These are phyloP conservation scores for Melampsora larici-populina DNA, from an alignment of 1,284 basidiomycete genomes.

Conservation along the genomic window DNA sequence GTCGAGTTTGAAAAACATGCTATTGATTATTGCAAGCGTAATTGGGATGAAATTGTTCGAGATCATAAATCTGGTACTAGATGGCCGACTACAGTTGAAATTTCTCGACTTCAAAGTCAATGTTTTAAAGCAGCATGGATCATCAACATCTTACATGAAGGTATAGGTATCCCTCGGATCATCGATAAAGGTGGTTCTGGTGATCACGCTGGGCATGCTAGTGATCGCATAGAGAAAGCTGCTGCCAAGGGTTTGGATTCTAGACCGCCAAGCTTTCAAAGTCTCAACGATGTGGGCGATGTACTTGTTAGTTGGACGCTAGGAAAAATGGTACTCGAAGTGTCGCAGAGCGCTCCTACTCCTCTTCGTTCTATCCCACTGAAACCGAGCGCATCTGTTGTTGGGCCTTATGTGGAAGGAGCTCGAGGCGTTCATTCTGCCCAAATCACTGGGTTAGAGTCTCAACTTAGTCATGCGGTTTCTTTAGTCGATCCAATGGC, in stretches of 20 bases:
- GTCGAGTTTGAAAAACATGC: slow-evolving; percentile 93
- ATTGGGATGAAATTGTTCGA: slow-evolving; percentile 72
- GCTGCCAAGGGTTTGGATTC: slow-evolving; percentile 58
- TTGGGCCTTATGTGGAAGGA: background rate
- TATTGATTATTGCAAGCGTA: slow-evolving; percentile 72
- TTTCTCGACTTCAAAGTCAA: slow-evolving; percentile 85
- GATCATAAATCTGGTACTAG: slow-evolving; percentile 63
- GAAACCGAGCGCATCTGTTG: background rate
- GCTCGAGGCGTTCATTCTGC: slow-evolving; percentile 25
- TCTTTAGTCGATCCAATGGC: slow-evolving; percentile 28
- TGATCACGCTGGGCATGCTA: slow-evolving; percentile 59
- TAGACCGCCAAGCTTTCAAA: slow-evolving; percentile 72
- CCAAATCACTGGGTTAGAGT: slow-evolving; percentile 6
- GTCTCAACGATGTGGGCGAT: slow-evolving; percentile 81
- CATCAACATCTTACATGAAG: slow-evolving; percentile 90
- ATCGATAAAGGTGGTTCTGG: slow-evolving; percentile 70
- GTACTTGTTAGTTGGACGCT: slow-evolving; percentile 96
- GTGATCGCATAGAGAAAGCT: slow-evolving; percentile 64
- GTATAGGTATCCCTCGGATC: slow-evolving; percentile 88
- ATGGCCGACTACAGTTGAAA: slow-evolving; percentile 61
- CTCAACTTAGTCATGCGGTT: slow-evolving; percentile 5
- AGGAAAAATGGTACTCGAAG: slow-evolving; percentile 96
- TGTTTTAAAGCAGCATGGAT: slow-evolving; percentile 99
- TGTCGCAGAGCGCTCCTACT: slow-evolving; percentile 52
- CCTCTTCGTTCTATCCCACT: background rate